Conservation (phyloP, 495 filamentous ascomycete species). For the Aspergillus kassunensis region DNA sequence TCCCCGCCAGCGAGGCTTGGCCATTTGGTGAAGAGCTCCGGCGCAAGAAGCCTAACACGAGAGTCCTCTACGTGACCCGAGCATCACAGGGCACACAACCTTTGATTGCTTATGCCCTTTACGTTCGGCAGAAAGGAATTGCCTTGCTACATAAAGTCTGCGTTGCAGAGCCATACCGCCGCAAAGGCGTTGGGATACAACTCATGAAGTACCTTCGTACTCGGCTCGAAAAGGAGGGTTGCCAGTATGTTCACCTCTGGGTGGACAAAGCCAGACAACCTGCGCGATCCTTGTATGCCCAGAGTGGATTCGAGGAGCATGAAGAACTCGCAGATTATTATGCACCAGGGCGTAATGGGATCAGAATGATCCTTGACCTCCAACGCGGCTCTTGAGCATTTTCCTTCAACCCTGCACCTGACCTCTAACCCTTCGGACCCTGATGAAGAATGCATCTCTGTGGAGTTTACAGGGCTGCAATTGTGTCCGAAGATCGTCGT, state of each 20-base stretch:
- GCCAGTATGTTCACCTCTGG: constrained; percentile 55
- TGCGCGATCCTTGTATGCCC: constrained; percentile 48
- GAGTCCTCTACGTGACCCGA: constrained; percentile 43
- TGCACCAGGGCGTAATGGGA: constrained; percentile 50
- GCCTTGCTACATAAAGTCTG: constrained; percentile 58
- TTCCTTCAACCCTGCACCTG: constrained; percentile 16
- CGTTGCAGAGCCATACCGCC: constrained; percentile 47
- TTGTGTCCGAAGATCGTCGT: constrained; percentile 7
- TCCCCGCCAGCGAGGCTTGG: constrained; percentile 55
- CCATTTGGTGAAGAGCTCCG: constrained; percentile 50
- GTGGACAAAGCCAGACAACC: constrained; percentile 52
- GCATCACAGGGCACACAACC: constrained; percentile 12
- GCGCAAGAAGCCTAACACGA: constrained; percentile 53
- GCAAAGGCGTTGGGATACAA: constrained; percentile 49
- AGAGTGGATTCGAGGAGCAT: constrained; percentile 48
- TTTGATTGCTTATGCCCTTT: constrained; percentile 52
- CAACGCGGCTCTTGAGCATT: constrained; percentile 26
- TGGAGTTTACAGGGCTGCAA: background rate
- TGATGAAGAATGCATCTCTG: constrained; percentile 12
- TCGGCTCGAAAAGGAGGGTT: constrained; percentile 49
- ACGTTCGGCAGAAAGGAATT: constrained; percentile 48
- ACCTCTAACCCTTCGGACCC: constrained; percentile 6
- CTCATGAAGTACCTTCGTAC: constrained; percentile 46
- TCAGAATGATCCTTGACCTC: constrained; percentile 51
- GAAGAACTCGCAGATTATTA: constrained; percentile 55